phyloP scores from a whole-genome alignment of 805 yeast species.

The Pichia phayaonensis region DNA sequence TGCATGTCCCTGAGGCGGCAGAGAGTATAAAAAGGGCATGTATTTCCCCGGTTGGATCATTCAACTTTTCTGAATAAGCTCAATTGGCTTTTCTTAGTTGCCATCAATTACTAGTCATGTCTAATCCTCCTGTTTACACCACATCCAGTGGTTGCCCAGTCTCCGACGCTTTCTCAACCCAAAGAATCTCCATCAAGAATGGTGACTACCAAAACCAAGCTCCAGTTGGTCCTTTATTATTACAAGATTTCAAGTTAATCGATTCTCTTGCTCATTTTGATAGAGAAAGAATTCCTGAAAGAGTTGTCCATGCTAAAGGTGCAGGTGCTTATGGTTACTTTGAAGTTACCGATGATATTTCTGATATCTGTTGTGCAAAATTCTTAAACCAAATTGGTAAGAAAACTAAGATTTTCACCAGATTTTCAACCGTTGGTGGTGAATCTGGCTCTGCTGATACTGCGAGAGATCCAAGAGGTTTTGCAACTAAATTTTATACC shows the following conservation, averaged over 20 bases:
- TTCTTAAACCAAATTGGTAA: constrained; percentile 72
- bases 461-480: constrained; percentile 85
- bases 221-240: constrained; percentile 59
- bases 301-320: constrained; percentile 92
- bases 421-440: constrained; percentile 87
- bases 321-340: constrained; percentile 86
- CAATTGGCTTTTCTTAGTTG: too few species aligned
- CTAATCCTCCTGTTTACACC: constrained; percentile 51
- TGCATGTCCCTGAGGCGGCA: neutral
- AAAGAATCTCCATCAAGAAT: constrained; percentile 55
- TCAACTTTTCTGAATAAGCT: too few species aligned
- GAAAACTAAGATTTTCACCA: constrained; percentile 61
- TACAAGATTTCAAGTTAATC: constrained; percentile 75
- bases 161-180: constrained; percentile 68
- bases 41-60: neutral
- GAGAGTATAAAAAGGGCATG: neutral
- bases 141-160: constrained; percentile 75
- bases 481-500: constrained; percentile 71
- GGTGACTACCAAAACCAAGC: constrained; percentile 23
- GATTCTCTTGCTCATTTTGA: constrained; percentile 83
- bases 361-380: constrained; percentile 62
- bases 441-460: constrained; percentile 77
- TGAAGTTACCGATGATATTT: constrained; percentile 79
- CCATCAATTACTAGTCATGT: too few species aligned
- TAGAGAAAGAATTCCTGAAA: constrained; percentile 84